These are phyloP conservation scores for Saturnispora mendoncae DNA, from an alignment of 805 yeast species.

Conservation along the genomic window DNA sequence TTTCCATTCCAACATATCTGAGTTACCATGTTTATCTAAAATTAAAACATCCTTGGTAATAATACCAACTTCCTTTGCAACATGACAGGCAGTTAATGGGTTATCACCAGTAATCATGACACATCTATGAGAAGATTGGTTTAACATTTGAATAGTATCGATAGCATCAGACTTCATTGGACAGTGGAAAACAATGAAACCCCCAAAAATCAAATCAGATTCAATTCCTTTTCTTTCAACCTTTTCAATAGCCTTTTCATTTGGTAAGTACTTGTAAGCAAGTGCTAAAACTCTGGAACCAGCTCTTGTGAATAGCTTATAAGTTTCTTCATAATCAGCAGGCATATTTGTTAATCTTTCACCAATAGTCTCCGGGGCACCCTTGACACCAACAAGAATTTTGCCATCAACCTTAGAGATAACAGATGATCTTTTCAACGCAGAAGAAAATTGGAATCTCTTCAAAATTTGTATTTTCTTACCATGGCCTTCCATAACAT, in stretches of 20 bases:
- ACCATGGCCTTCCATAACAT: conserved; percentile 41
- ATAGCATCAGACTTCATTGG: conserved; percentile 92
- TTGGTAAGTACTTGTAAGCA: conserved; percentile 65
- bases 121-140: conserved; percentile 90
- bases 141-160: conserved; percentile 83
- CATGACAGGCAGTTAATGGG: conserved; percentile 96
- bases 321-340: conserved; percentile 69
- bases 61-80: conserved; percentile 87
- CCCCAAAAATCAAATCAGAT: conserved; percentile 67
- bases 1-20: conserved; percentile 69
- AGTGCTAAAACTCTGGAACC: conserved; percentile 97
- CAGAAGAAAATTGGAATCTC: conserved; percentile 95
- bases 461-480: conserved; percentile 63
- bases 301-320: conserved; percentile 83
- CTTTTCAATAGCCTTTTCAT: conserved; percentile 42
- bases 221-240: conserved; percentile 73
- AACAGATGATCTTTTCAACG: conserved; percentile 90
- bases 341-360: conserved; percentile 68
- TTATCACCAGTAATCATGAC: conserved; percentile 99
- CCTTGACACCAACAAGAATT: conserved; percentile 79
- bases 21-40: conserved; percentile 56
- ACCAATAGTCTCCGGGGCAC: conserved; percentile 95
- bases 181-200: conserved; percentile 94
- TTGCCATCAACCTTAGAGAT: conserved; percentile 49
- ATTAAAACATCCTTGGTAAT: conserved; percentile 78